phyloP scores from a whole-genome alignment of 768 basidiomycete species.

The Hydnomerulius pinastri region DNA sequence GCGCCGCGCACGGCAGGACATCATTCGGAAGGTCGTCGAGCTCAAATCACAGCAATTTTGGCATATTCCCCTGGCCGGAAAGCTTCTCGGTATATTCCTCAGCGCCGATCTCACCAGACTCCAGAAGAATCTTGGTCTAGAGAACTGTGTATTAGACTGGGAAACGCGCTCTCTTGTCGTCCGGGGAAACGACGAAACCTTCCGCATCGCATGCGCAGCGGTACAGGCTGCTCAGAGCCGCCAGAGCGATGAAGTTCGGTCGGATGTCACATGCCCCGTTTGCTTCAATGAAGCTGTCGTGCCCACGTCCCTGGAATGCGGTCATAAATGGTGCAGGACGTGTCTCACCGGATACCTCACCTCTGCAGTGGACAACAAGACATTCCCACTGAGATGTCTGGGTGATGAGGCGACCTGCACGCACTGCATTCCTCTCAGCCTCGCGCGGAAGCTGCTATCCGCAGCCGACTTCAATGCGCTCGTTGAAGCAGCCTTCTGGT shows the following conservation, averaged over 20 bases:
- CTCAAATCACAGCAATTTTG: conserved; percentile 45
- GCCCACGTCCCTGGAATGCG: conserved; percentile 59
- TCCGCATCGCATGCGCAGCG: conserved; percentile 37
- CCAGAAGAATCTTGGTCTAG: conserved; percentile 52
- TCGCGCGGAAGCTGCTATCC: conserved; percentile 52
- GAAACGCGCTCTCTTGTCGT: conserved; percentile 47
- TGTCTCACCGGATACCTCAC: conserved; percentile 63
- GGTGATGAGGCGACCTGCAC: conserved; percentile 63
- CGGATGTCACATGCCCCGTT: conserved; percentile 56
- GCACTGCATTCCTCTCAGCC: conserved; percentile 52
- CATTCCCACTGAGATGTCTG: conserved; percentile 74
- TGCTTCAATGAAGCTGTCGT: conserved; percentile 60
- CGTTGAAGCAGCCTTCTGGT: conserved; percentile 58
- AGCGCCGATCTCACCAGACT: conserved; percentile 47
- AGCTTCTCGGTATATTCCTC: conserved; percentile 47
- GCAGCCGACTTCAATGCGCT: conserved; percentile 55
- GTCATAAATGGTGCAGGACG: conserved; percentile 66
- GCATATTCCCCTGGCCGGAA: conserved; percentile 48
- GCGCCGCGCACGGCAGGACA: conserved; percentile 39
- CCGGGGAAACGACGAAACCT: conserved; percentile 51
- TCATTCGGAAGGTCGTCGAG: conserved; percentile 48
- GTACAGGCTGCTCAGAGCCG: conserved; percentile 41
- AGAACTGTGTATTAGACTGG: conserved; percentile 55
- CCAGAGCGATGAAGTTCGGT: conserved; percentile 29
- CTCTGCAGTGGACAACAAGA: conserved; percentile 55